Base-by-base conservation (phyloP, 768 basidiomycete species). In the Phylloporus arenicola region DNA sequence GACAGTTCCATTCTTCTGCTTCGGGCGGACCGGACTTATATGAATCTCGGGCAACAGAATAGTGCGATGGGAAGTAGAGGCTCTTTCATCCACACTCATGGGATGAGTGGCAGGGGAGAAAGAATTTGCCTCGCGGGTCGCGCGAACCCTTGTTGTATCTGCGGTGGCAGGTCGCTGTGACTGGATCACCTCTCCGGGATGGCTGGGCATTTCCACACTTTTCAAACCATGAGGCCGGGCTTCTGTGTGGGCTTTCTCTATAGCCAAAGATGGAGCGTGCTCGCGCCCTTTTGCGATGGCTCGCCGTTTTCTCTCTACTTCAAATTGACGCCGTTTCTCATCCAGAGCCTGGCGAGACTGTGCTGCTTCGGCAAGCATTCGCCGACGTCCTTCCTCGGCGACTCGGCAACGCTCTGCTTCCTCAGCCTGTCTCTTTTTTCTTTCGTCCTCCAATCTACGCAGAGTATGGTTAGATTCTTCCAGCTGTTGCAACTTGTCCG, bases 131-230 rank as follows among this genome's bases (percentile, higher is more conserved):
- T 55, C 40, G 20, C 31, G 38, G 47, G 65, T 52, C 16, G 63
- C 59, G 29, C 53, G 59, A n/a, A 70, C 65, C 40, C 54, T 61
- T 12, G 57, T 48, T 6, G 62, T 58, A 41, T 71, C 64, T 8
- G 59, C 40, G 39, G 48, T 64, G 10, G 59, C 61, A 29, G 60
- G 69, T 37, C 58, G 63, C 52, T 70, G 71, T 14, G 19, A 47
- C 7, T 48, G 24, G 24, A 16, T 16, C 14, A 29, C 34, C 19
- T 41, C 46, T 44, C 44, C 40, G 2, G 43, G 14, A 45, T 31
- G 41, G 22, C 24, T 30, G 9, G 25, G 22, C n/a, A 30, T 27
- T 41, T 47, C 47, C n/a, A 16, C 17, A n/a, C 34, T 47, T 40
- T 44, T 38, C 35, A 14, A 33, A 40, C 22, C 41, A 16, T 43